Evolutionary conservation across 805 yeast species (phyloP).

Genomic region (Yarrowia sp.): DNA sequence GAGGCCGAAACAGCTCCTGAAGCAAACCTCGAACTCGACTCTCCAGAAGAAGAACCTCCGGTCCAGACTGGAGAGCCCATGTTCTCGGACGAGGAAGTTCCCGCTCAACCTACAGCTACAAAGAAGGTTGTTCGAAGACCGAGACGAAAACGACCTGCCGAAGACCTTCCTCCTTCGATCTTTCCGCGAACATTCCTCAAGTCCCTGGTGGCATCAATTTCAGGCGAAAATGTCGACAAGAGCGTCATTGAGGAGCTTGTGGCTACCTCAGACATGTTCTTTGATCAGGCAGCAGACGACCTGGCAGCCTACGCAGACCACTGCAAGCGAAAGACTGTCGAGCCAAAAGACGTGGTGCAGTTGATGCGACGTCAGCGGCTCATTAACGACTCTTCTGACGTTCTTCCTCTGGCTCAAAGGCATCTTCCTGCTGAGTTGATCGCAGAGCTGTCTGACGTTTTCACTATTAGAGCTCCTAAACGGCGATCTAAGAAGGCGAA

Average conservation of each 20-base stretch:
- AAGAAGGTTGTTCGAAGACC: not conserved
- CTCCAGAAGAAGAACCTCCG: not conserved
- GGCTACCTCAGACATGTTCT: constrained; percentile 36
- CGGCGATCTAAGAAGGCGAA: not conserved
- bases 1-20: not conserved
- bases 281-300: constrained; percentile 37
- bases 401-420: constrained; percentile 36
- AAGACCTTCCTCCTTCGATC: not conserved
- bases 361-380: constrained; percentile 40
- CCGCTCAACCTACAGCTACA: not conserved
- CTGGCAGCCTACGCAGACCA: constrained; percentile 40
- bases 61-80: not conserved
- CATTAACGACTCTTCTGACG: constrained; percentile 30
- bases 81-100: not conserved
- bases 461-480: constrained; percentile 10
- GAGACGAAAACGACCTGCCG: not conserved
- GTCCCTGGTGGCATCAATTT: constrained; percentile 28
- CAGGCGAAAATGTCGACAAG: constrained; percentile 25
- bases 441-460: constrained; percentile 24
- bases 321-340: constrained; percentile 36
- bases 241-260: constrained; percentile 34
- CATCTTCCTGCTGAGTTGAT: constrained; percentile 38
- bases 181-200: constrained; percentile 29
- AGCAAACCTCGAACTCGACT: not conserved
- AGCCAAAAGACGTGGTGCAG: constrained; percentile 35